Base-by-base conservation (phyloP, 805 yeast genomes). In the Schwanniomyces pseudopolymorphus region DNA sequence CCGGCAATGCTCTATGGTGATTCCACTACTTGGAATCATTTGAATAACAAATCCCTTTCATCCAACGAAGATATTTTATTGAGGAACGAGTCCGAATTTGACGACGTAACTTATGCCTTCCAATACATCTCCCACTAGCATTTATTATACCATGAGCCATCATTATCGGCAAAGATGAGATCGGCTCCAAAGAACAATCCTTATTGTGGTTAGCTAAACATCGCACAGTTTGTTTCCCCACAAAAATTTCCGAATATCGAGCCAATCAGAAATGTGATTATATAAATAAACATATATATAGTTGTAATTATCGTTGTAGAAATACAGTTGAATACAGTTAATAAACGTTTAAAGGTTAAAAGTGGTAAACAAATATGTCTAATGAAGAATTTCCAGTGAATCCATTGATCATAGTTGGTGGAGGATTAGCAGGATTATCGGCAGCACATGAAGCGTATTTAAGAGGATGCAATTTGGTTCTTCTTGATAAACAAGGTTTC, bases 21-120 rank as follows among this genome's bases (percentile, higher is more conserved):
- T 66, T 88, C 98, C 0, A 94, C 97, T 0, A 84, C 97, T 0
- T 92, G 99, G 99, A 92, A 94, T 63, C 99, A 94, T 69, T 74
- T 88, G 47, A 79, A 84, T 49, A 87, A 78, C 49, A 77, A 72
- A 3, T 81, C 78, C 2, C 70, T 94, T 58, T 69, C 64, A 22
- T 67, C 69, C 26, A 87, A 91, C 17, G 87, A 89, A 56, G 99
- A 94, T 60, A 77, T 80, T 49, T 69, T 94, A 42, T 70, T 94
- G 49, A 78, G 81, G 52, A 89, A 87, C 57, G 99, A 94, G 62
- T 69, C 76, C 16, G 76, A 79, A 17, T 78, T 77, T 54, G 76
- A 81, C 33, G 89, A 87, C 40, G 82, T 94, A 17, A 80, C 90
- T 43, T 94, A 84, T 66, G 95, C 89, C 3, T 94, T 94, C 72